Percentiles rank a stretch among this genome's conserved stretches.
These are phyloP conservation scores for Gaertneriomyces sp. DNA, from an alignment of 192 early-diverging fungal species.

Conservation along the genomic window DNA sequence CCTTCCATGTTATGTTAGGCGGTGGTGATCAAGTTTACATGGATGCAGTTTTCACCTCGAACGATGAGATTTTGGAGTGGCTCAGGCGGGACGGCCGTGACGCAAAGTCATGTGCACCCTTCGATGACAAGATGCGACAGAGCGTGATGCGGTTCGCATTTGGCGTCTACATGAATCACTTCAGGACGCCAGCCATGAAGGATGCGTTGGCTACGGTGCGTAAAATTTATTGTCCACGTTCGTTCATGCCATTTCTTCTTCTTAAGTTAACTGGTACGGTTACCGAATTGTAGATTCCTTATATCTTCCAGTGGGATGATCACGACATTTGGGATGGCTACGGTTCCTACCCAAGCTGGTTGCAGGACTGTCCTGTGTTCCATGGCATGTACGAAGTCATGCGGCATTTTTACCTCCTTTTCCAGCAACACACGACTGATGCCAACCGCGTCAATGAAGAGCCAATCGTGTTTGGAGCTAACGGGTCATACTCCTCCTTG, in stretches of 20 bases:
- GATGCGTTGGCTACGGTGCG: constrained; percentile 69
- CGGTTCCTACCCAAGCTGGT: constrained; percentile 75
- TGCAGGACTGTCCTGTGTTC: constrained; percentile 67
- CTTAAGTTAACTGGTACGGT: neutral
- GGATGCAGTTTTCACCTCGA: constrained; percentile 24
- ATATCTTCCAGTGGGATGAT: constrained; percentile 77
- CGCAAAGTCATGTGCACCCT: constrained; percentile 46
- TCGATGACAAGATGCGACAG: constrained; percentile 53
- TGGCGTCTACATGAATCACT: constrained; percentile 62
- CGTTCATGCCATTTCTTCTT: neutral
- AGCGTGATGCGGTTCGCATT: constrained; percentile 67
- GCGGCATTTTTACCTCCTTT: constrained; percentile 74
- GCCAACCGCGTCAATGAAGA: constrained; percentile 44
- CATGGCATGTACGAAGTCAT: constrained; percentile 70
- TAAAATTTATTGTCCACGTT: neutral
- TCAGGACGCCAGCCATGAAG: constrained; percentile 42
- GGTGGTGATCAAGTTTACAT: constrained; percentile 44
- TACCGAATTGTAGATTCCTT: constrained; percentile 37
- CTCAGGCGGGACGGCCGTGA: constrained; percentile 36
- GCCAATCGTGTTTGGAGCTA: constrained; percentile 46
- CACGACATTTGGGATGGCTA: constrained; percentile 83
- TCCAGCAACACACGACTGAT: constrained; percentile 53
- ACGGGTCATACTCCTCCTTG: constrained; percentile 50
- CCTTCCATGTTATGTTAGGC: constrained; percentile 26
- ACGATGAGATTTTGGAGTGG: constrained; percentile 29